Base-by-base conservation (phyloP, 2,329 filamentous ascomycete genomes). In the Penicillium sp. region DNA sequence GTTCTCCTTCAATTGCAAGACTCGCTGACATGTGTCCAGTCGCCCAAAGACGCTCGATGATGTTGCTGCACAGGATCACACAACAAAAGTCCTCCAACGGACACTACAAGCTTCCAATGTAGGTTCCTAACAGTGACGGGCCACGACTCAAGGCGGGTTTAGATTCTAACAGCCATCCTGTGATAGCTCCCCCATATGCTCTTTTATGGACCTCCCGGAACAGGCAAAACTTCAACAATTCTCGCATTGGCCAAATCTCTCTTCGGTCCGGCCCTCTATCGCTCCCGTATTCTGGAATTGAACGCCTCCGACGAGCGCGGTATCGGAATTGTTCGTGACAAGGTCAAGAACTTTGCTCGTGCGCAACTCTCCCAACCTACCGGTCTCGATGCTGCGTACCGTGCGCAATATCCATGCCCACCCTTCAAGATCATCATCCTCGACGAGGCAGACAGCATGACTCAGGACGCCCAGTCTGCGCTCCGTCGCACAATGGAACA, bases 361-460 rank as follows among this genome's bases (percentile, higher is more conserved):
- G 91, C 94, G 77, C 91, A 96, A 69, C 81, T 97, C 53, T 90
- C 87, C 28, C 89, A 94, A 56, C 84, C 88, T 2, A 83, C 88
- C 0, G 75, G 77, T 0, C 71, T 84, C 53, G 74, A 83, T 59
- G 80, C 87, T 73, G 72, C 76, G 43, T 83, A 83, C 57, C 66
- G 76, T 39, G 75, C 78, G 51, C 74, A 84, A 64, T 96, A 95
- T 63, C 90, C 93, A 0, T 97, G 91, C 66, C 93, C 93, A 24
- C 93, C 93, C 0, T 98, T 96, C 77, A 99, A 98, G 75, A 95
- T 99, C 66, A 91, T 98, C 65, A 89, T 99, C 52, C 82, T 99
- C 50, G 93, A 98, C 70, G 93, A 98, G 74, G 93, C 93, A 58
- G 93, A 99, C 68, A 93, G 86, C 58, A 97, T 99, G 91, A 98